Percentiles rank a stretch among this genome's conserved stretches.
phyloP scores from a whole-genome alignment of 768 basidiomycete species.

The Suillus luteus region DNA sequence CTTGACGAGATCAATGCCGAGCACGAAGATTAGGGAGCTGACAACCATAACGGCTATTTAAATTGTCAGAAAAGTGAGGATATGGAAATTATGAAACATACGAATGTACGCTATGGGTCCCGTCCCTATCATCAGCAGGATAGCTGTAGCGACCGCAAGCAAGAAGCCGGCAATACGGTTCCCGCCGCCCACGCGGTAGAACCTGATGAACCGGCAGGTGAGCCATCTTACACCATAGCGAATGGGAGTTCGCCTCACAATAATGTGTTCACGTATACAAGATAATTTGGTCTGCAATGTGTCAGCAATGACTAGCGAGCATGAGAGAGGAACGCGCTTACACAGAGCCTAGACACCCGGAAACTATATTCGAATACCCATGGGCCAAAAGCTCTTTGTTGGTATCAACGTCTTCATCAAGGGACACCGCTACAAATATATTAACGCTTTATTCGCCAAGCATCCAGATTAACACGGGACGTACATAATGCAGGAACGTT shows the following conservation, averaged over 20 bases:
- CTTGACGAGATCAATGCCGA: constrained; percentile 92
- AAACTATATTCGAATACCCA: constrained; percentile 85
- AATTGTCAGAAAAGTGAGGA: neutral
- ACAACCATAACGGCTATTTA: constrained; percentile 84
- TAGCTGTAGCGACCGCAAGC: constrained; percentile 72
- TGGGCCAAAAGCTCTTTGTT: constrained; percentile 92
- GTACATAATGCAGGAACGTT: constrained; percentile 88
- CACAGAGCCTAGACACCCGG: constrained; percentile 82
- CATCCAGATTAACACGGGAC: constrained; percentile 17
- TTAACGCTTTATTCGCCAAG: neutral
- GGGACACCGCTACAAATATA: constrained; percentile 66
- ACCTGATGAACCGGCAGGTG: constrained; percentile 39
- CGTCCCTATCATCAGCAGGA: constrained; percentile 81
- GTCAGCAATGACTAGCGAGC: constrained; percentile 8
- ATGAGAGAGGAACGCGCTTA: constrained; percentile 39
- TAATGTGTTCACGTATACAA: constrained; percentile 86
- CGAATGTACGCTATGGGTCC: constrained; percentile 91
- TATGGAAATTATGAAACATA: constrained; percentile 40
- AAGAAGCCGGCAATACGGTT: constrained; percentile 84
- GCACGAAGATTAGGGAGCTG: constrained; percentile 87
- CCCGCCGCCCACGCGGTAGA: constrained; percentile 92
- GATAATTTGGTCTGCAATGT: constrained; percentile 68
- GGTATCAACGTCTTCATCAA: constrained; percentile 87
- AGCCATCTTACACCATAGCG: constrained; percentile 1
- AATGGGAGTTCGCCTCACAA: constrained; percentile 45